Percentiles rank a stretch among this genome's conserved stretches.
Conservation (phyloP, 2,329 filamentous ascomycete species). For the Colletotrichum sp. region DNA sequence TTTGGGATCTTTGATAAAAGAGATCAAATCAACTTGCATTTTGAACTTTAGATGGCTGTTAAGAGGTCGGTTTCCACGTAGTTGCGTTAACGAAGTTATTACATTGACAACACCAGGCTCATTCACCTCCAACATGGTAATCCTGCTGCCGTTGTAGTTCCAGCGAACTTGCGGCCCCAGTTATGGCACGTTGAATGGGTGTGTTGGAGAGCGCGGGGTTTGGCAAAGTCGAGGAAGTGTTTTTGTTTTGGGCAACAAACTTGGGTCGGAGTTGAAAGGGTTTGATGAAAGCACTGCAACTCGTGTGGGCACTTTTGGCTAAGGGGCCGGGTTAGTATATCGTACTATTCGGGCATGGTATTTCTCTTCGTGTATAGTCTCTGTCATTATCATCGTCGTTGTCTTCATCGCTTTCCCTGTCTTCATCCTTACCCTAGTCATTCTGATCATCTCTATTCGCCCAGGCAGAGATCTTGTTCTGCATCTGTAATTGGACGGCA, state of each 20-base stretch:
- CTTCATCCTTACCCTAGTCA: fast-evolving
- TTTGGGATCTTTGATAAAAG: neutral
- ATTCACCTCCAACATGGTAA: neutral
- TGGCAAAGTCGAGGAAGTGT: neutral
- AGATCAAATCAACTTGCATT: neutral
- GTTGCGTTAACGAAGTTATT: neutral
- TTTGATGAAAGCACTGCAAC: neutral
- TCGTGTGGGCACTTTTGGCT: neutral
- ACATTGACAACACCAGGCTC: neutral
- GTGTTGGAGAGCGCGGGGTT: fast-evolving
- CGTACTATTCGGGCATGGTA: fast-evolving
- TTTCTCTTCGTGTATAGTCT: neutral
- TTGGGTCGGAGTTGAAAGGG: neutral
- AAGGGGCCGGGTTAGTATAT: neutral
- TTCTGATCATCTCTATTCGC: neutral
- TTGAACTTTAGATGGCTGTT: neutral
- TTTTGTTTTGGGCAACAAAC: fast-evolving
- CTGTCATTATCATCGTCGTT: neutral
- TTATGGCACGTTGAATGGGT: neutral
- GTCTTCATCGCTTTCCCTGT: neutral
- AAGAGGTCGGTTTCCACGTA: neutral
- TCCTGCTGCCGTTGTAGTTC: neutral
- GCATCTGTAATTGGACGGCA: fast-evolving
- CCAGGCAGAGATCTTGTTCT: fast-evolving
- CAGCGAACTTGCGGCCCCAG: neutral